These are phyloP conservation scores for Diddensiella santjacobensis DNA, from an alignment of 805 yeast genomes.

Conservation along the genomic window DNA sequence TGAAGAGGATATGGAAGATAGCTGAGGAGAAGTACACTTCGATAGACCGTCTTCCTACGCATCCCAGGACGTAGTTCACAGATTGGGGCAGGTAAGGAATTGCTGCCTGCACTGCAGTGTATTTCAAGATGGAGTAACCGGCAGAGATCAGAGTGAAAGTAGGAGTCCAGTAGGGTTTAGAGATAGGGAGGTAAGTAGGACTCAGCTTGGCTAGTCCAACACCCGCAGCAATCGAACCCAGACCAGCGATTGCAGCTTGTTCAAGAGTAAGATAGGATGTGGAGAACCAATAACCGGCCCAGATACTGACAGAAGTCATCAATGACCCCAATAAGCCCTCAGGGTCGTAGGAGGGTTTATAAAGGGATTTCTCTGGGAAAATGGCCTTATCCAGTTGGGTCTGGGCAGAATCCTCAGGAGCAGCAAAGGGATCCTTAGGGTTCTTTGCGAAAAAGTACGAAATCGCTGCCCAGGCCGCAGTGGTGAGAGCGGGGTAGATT, in stretches of 20 bases:
- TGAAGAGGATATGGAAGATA: conserved; percentile 16
- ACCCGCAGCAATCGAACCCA: conserved; percentile 29
- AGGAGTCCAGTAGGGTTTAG: conserved; percentile 39
- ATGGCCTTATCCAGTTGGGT: conserved; percentile 30
- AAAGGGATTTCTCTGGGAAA: conserved; percentile 23
- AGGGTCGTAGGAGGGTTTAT: conserved; percentile 33
- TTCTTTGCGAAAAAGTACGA: conserved; percentile 28
- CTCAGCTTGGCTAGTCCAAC: conserved; percentile 26
- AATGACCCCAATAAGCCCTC: conserved; percentile 38
- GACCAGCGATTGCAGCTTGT: conserved; percentile 27
- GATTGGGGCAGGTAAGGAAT: conserved; percentile 29
- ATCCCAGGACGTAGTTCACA: conserved; percentile 19
- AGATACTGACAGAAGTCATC: conserved; percentile 35
- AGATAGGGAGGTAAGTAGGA: conserved; percentile 33
- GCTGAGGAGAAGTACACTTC: conserved; percentile 32
- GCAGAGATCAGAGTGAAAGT: conserved; percentile 32
- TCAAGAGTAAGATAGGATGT: conserved; percentile 21
- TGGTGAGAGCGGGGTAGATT: conserved; percentile 23
- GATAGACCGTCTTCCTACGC: conserved; percentile 31
- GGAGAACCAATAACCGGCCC: conserved; percentile 36
- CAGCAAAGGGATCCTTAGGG: conserved; percentile 27
- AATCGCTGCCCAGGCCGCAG: conserved; percentile 29
- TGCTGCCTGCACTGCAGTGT: conserved; percentile 21
- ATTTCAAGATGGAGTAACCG: conserved; percentile 34
- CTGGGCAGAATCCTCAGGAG: conserved; percentile 32